These are phyloP conservation scores for Ascochyta lentis DNA, from an alignment of 2,329 filamentous ascomycete species.

Conservation along the genomic window DNA sequence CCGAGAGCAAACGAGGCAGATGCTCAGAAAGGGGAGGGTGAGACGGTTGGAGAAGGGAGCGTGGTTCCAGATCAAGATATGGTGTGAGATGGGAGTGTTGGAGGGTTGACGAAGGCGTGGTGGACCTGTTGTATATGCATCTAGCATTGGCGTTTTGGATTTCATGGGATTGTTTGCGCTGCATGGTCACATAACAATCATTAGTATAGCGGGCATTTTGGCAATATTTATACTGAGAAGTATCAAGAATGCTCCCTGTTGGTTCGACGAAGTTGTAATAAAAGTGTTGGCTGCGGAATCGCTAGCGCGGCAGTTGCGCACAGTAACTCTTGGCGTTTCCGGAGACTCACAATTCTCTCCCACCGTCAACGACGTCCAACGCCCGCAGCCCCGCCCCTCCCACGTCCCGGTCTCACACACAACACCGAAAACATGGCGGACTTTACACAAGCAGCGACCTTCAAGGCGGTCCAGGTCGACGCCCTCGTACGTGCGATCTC, in stretches of 20 bases:
- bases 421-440: conserved; percentile 45
- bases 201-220: conserved; percentile 9
- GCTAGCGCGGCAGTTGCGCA: conserved; percentile 21
- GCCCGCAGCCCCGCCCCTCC: conserved; percentile 23
- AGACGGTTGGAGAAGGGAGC: conserved; percentile 12
- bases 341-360: conserved; percentile 19
- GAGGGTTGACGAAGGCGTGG: not conserved
- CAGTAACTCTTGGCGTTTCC: conserved; percentile 18
- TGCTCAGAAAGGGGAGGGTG: not conserved
- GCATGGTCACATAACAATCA: not conserved
- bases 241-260: not conserved
- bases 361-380: conserved; percentile 29
- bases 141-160: conserved; percentile 27
- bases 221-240: not conserved
- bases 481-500: conserved; percentile 73
- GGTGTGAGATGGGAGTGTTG: not conserved
- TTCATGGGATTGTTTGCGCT: conserved; percentile 17
- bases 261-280: not conserved
- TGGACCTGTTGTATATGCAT: conserved; percentile 20
- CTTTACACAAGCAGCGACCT: conserved; percentile 56
- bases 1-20: conserved; percentile 13
- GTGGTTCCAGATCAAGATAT: conserved; percentile 27
- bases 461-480: conserved; percentile 92
- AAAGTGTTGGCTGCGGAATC: conserved; percentile 1
- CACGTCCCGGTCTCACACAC: conserved; percentile 15